Evolutionary conservation across 2,329 filamentous ascomycete species (phyloP).

Genomic region (Penicillium sp.): DNA sequence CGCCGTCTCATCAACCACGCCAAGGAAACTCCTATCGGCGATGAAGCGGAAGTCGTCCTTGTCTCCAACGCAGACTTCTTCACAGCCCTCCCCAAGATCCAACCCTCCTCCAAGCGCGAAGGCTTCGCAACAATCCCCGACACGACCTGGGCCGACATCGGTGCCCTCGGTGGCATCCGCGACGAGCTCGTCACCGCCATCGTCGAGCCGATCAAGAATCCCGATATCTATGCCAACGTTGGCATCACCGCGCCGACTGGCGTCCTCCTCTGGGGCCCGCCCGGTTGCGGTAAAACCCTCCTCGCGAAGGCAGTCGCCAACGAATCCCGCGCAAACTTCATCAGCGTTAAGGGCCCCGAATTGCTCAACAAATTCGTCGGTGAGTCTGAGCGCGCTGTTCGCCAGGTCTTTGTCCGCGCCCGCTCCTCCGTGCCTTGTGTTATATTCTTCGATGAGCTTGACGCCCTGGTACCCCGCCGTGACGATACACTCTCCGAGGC

Average conservation of each 20-base stretch:
- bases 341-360: slow-evolving; percentile 92
- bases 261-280: slow-evolving; percentile 90
- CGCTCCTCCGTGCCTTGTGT: slow-evolving; percentile 82
- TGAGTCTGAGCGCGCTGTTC: slow-evolving; percentile 84
- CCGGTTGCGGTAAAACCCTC: slow-evolving; percentile 92
- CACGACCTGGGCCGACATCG: slow-evolving; percentile 87
- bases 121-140: slow-evolving; percentile 91
- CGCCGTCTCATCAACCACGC: slow-evolving; percentile 49
- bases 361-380: slow-evolving; percentile 96
- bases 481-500: slow-evolving; percentile 72
- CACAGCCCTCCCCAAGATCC: slow-evolving; percentile 62
- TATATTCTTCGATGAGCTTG: slow-evolving; percentile 95
- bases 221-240: slow-evolving; percentile 64
- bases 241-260: slow-evolving; percentile 76
- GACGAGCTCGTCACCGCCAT: slow-evolving; percentile 76
- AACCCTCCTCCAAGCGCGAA: slow-evolving; percentile 77
- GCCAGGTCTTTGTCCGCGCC: slow-evolving; percentile 83
- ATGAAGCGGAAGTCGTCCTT: slow-evolving; percentile 47
- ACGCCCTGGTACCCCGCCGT: slow-evolving; percentile 78
- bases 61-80: slow-evolving; percentile 64
- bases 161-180: slow-evolving; percentile 69
- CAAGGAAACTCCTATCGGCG: slow-evolving; percentile 44
- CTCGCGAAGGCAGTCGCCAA: slow-evolving; percentile 94
- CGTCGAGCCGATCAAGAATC: slow-evolving; percentile 77
- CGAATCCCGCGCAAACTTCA: slow-evolving; percentile 93